Evolutionary conservation across 2,329 filamentous ascomycete species (phyloP).

Genomic region (Colletotrichum karsti): DNA sequence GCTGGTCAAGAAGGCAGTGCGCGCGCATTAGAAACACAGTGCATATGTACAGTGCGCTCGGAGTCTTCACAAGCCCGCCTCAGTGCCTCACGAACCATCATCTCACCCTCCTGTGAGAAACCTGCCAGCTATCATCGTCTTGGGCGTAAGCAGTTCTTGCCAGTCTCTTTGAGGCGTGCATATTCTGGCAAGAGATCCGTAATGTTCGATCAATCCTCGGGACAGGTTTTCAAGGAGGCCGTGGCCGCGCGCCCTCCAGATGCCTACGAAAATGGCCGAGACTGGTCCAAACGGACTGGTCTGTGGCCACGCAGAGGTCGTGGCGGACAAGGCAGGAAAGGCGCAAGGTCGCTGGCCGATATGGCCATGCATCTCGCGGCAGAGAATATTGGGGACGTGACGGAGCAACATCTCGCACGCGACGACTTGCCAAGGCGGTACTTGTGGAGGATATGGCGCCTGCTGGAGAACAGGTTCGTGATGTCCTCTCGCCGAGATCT

Average conservation of each 20-base stretch:
- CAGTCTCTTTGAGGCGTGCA: too few relatives aligned
- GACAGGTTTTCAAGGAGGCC: constrained; percentile 48
- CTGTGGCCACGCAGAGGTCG: constrained; percentile 33
- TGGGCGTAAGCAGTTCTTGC: background rate
- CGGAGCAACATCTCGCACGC: constrained; percentile 38
- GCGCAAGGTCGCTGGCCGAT: constrained; percentile 47
- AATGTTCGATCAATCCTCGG: constrained; percentile 44
- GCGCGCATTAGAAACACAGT: background rate
- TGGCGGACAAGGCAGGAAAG: constrained; percentile 35
- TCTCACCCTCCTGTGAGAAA: background rate
- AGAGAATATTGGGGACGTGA: constrained; percentile 45
- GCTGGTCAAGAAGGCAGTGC: background rate
- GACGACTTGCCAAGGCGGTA: constrained; percentile 43
- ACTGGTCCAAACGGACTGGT: constrained; percentile 45
- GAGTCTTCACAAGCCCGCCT: background rate
- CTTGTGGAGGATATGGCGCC: constrained; percentile 47
- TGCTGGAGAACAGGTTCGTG: constrained; percentile 48
- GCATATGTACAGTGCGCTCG: background rate
- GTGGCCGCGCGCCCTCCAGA: constrained; percentile 38
- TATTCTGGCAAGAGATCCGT: background rate
- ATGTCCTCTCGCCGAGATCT: background rate
- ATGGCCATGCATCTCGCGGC: constrained; percentile 48
- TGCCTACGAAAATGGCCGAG: constrained; percentile 33
- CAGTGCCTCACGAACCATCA: background rate
- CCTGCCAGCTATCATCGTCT: background rate